Percentiles rank a stretch among this genome's conserved stretches.
phyloP scores from a whole-genome alignment of 495 filamentous ascomycete genomes.

The Penicillium waksmanii region DNA sequence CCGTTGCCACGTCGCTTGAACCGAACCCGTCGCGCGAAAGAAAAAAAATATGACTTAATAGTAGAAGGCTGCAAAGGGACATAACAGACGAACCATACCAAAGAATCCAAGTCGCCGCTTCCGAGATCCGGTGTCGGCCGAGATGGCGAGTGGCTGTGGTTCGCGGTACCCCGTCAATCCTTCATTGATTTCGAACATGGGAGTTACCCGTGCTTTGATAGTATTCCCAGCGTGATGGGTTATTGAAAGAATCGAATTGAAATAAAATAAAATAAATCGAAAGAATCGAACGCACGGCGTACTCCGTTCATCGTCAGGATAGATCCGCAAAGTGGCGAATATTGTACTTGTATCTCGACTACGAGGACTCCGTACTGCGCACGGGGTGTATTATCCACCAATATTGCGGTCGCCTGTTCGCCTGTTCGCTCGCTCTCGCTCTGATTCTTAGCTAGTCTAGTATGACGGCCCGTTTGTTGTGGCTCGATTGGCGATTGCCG shows the following conservation, averaged over 20 bases:
- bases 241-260: not conserved
- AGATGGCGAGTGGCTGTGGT: not conserved
- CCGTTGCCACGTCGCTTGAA: not conserved
- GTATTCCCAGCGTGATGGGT: not conserved
- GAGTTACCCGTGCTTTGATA: not conserved
- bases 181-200: not conserved
- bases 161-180: not conserved
- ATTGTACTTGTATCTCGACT: not conserved
- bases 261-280: not conserved
- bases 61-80: too few relatives aligned
- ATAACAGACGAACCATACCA: not conserved
- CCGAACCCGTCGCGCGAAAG: not conserved
- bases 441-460: not conserved
- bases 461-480: too few relatives aligned
- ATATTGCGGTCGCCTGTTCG: not conserved
- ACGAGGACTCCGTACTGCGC: not conserved
- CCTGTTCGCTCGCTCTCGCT: not conserved
- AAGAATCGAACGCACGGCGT: not conserved
- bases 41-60: not conserved
- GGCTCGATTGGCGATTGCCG: not conserved
- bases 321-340: not conserved
- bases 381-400: not conserved
- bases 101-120: not conserved
- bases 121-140: constrained; percentile 16
- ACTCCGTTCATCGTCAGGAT: not conserved